Percentiles rank a stretch among this genome's conserved stretches.
phyloP scores from a whole-genome alignment of 352 stramenopile species.

The Aphanomyces invadans region DNA sequence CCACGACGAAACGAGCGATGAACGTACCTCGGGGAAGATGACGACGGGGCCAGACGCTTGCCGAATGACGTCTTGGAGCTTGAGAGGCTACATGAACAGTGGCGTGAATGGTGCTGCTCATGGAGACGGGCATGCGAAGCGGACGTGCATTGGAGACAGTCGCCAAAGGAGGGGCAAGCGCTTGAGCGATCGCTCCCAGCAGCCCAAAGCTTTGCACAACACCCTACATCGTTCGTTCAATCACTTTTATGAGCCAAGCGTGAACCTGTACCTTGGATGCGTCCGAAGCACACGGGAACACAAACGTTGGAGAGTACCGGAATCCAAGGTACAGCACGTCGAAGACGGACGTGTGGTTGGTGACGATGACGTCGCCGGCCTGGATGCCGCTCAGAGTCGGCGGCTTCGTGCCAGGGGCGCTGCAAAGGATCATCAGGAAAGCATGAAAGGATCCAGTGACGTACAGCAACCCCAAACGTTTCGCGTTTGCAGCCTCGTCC shows the following conservation, averaged over 20 bases:
- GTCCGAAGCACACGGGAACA: constrained; percentile 48
- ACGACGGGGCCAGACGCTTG: constrained; percentile 53
- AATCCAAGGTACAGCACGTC: constrained; percentile 69
- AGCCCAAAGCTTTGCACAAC: neutral
- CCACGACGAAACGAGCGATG: no score
- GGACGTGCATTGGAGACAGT: constrained; percentile 32
- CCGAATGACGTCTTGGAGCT: constrained; percentile 63
- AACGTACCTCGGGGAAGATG: constrained; percentile 58
- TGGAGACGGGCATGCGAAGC: no score
- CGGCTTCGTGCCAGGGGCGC: constrained; percentile 8
- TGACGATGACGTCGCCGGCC: constrained; percentile 58
- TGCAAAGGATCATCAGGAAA: neutral
- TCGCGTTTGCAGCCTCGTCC: constrained; percentile 63
- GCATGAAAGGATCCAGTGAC: constrained; percentile 14
- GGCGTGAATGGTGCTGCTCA: no score
- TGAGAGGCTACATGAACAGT: constrained; percentile 31
- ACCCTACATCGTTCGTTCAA: neutral
- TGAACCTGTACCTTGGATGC: constrained; percentile 31
- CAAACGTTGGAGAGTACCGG: constrained; percentile 73
- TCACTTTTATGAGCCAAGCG: neutral
- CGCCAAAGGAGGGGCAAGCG: constrained; percentile 31
- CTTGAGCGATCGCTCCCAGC: constrained; percentile 54
- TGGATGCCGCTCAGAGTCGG: constrained; percentile 31
- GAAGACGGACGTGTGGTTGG: constrained; percentile 76
- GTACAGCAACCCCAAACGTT: constrained; percentile 56